These are phyloP conservation scores for Annulohypoxylon moriforme DNA, from an alignment of 495 filamentous ascomycete genomes.

Conservation along the genomic window DNA sequence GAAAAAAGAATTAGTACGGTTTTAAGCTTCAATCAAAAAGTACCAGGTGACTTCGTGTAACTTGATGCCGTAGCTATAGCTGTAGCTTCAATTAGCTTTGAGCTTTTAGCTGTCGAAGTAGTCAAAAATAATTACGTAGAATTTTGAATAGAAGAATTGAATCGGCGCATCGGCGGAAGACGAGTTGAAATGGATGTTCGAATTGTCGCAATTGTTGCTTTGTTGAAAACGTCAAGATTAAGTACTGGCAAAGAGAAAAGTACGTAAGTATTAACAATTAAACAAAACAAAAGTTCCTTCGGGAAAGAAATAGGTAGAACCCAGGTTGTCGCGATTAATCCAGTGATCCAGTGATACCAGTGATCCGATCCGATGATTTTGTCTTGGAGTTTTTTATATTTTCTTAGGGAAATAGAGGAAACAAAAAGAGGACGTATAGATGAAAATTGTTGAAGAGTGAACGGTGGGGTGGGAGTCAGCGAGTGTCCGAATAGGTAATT, in stretches of 20 bases:
- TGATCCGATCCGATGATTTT: not conserved
- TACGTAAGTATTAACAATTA: constrained; percentile 41
- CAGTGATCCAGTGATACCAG: not conserved
- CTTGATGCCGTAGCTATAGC: not conserved
- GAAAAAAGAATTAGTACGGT: constrained; percentile 18
- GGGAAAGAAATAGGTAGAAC: constrained; percentile 39
- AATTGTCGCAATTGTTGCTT: not conserved
- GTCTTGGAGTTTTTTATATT: not conserved
- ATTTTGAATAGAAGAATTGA: not conserved
- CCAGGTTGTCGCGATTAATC: constrained; percentile 27
- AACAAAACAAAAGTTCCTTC: constrained; percentile 31
- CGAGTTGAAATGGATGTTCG: not conserved
- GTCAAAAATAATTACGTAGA: not conserved
- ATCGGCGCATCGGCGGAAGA: not conserved
- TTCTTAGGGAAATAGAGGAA: not conserved
- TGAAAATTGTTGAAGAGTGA: constrained; percentile 11
- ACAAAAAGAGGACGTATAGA: not conserved
- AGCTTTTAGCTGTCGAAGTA: not conserved
- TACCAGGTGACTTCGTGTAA: not conserved
- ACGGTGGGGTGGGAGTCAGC: constrained; percentile 25
- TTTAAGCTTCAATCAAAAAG: constrained; percentile 10
- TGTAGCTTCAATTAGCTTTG: too few relatives aligned
- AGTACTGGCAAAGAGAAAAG: constrained; percentile 6
- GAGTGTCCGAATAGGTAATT: constrained; percentile 36
- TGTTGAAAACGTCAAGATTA: constrained; percentile 7